Evolutionary conservation across 2,329 filamentous ascomycete genomes (phyloP).

Genomic region (Penicillium sp.): DNA sequence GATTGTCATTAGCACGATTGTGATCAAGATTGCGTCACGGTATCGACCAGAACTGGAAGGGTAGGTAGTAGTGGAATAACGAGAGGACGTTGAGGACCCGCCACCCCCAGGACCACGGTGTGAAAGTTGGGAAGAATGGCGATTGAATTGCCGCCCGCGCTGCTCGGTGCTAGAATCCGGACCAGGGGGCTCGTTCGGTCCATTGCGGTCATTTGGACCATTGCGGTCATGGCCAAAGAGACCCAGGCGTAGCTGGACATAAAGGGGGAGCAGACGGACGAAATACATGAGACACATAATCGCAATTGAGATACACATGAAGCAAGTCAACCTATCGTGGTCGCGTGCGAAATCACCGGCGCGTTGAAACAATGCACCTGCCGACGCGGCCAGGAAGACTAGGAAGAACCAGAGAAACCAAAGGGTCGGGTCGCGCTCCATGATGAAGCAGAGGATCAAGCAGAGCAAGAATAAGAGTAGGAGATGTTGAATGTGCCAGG

Average conservation of each 20-base stretch:
- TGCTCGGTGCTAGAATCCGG: background rate
- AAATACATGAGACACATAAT: background rate
- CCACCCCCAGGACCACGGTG: background rate
- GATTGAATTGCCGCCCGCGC: accelerated
- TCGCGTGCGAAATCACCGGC: background rate
- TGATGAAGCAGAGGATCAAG: background rate
- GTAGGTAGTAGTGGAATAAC: no score
- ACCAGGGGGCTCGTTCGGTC: background rate
- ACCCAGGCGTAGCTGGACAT: background rate
- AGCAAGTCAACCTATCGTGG: accelerated
- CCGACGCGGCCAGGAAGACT: background rate
- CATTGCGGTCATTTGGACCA: background rate
- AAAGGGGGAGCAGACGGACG: background rate
- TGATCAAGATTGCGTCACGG: background rate
- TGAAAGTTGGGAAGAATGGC: background rate
- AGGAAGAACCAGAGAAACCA: no score
- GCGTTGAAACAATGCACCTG: background rate
- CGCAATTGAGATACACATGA: background rate
- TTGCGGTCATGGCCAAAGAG: no score
- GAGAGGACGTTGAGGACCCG: background rate
- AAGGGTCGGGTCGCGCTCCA: background rate
- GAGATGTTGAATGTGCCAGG: background rate
- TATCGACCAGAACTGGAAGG: no score
- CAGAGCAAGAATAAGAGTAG: background rate
- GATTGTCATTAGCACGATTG: slow-evolving; percentile 10